Evolutionary conservation across 257 asterid genomes (phyloP).

Genomic region (Avicennia marina): DNA sequence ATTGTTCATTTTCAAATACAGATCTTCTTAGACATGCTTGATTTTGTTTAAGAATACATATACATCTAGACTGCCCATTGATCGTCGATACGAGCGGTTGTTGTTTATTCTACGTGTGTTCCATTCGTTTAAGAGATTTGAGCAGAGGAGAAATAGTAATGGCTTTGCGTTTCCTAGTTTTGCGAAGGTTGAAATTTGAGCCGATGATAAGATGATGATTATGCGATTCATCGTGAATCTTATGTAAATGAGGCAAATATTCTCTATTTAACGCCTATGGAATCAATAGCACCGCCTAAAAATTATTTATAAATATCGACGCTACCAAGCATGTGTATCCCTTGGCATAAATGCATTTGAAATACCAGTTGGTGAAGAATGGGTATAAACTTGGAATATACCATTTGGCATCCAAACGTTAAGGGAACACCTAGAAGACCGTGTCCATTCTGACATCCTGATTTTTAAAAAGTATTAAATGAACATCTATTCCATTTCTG

Average conservation of each 20-base stretch:
- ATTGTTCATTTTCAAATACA: too few relatives aligned
- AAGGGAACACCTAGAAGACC: not conserved
- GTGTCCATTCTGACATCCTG: not conserved
- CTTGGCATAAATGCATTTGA: not conserved
- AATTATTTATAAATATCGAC: not conserved
- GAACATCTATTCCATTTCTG: not conserved
- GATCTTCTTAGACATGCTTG: constrained; percentile 5
- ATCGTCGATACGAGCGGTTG: not conserved
- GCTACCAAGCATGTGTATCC: not conserved
- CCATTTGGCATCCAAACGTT: not conserved
- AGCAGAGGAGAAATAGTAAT: constrained; percentile 7
- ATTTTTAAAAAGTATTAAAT: too few relatives aligned
- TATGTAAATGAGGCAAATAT: not conserved
- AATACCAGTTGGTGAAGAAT: constrained; percentile 1
- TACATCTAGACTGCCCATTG: not conserved
- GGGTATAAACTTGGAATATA: constrained; percentile 19
- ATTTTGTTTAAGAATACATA: not conserved
- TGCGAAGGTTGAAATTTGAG: not conserved
- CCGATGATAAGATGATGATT: not conserved
- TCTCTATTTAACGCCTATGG: not conserved
- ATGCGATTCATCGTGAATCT: not conserved
- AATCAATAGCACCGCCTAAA: not conserved
- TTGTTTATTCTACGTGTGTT: not conserved
- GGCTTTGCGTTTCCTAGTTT: not conserved
- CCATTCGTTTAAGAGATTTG: not conserved